Evolutionary conservation across 495 filamentous ascomycete genomes (phyloP).

Genomic region (Penicillium egyptiacum): DNA sequence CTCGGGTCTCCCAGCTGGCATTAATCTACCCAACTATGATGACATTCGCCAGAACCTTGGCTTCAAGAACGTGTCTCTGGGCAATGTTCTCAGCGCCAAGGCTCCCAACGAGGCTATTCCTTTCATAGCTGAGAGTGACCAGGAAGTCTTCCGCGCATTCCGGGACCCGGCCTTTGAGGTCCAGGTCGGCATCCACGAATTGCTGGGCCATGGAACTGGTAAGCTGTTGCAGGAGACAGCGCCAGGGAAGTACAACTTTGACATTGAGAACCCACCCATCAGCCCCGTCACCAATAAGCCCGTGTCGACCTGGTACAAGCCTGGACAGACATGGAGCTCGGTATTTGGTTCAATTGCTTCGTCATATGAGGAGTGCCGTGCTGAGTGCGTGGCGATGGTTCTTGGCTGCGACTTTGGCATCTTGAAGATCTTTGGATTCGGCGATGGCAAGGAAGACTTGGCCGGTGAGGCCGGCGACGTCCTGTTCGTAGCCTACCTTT

Average conservation of each 20-base stretch:
- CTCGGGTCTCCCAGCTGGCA: constrained; percentile 79
- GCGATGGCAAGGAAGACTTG: constrained; percentile 69
- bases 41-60: constrained; percentile 88
- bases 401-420: constrained; percentile 86
- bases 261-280: constrained; percentile 72
- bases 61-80: constrained; percentile 97
- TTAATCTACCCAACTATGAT: constrained; percentile 87
- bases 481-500: constrained; percentile 79
- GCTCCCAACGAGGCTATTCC: constrained; percentile 85
- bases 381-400: constrained; percentile 91
- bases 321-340: constrained; percentile 89
- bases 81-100: constrained; percentile 88
- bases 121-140: constrained; percentile 74
- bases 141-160: constrained; percentile 73
- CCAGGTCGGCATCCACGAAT: constrained; percentile 92
- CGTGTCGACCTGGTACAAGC: constrained; percentile 84
- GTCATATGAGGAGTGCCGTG: constrained; percentile 81
- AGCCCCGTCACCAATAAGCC: constrained; percentile 76
- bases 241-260: constrained; percentile 83
- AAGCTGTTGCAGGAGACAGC: constrained; percentile 90
- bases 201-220: constrained; percentile 93
- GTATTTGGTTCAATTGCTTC: constrained; percentile 85
- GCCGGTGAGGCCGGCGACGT: constrained; percentile 78
- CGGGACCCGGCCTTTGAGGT: constrained; percentile 89
- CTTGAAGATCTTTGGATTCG: constrained; percentile 88